Evolutionary conservation across 441 rosid genomes (phyloP), one percentile per base, ranked within the genome.

Genomic region (Pelargonium myrrhifolium): DNA sequence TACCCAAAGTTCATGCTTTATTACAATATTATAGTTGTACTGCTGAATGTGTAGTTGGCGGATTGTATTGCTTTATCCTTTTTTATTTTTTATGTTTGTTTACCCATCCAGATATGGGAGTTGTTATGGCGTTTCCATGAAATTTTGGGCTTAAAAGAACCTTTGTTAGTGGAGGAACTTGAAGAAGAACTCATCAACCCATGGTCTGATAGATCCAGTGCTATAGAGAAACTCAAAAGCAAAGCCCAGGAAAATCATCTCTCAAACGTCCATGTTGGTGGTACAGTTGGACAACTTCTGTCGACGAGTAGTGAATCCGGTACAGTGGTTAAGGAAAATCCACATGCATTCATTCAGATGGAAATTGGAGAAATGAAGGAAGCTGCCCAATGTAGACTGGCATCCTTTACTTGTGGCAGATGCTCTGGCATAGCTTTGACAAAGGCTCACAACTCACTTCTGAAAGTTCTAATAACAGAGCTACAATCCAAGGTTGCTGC

Each of bases 401-500:
- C 83, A 31, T 68, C 73, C 74, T 76, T 74, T 76, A 65, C 73
- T 78, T 65, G 71, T 74, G 76, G 74, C 74, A 61, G 77, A 73
- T 80, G 80, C 76, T 75, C 69, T 72, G 85, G 89, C 76, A 71
- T 73, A 73, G 83, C 81, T 76, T 77, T 89, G 78, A 84, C 90
- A 64, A 83, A 78, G 77, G 85, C 80, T 70, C 96, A 90, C 83
- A 73, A 79, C 73, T 85, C 88, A 15, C 79, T 95, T 69, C 80
- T 95, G 75, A 80, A 78, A 71, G 84, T 92, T 68, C 80, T 95
- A 61, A 82, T 95, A 75, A 73, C 82, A 77, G 99, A 95, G 87
- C 82, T 95, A 73, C 99, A 87, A 62, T 87, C 85, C 26, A 95
- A 84, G 88, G 95, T 90, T 78, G 98, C 97, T 71, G 84, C 87